Base-by-base conservation (phyloP, 2,329 filamentous ascomycete species). In the Botrytis hyacinthi region DNA sequence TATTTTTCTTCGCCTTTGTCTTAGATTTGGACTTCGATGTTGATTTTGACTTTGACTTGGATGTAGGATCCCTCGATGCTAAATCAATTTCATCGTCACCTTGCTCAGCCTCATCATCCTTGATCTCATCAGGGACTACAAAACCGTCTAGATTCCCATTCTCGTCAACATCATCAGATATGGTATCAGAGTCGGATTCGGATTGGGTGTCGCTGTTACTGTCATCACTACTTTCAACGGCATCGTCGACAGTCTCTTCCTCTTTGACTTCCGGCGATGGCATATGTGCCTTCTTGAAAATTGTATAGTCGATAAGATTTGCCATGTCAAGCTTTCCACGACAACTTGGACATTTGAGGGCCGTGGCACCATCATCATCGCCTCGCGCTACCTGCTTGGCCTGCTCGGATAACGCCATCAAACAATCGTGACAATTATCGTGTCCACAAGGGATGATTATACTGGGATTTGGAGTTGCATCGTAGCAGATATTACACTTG, bases 401-500 rank as follows among this genome's bases (percentile, higher is more conserved):
- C 60, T 83, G 89, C 75, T 93, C 92, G 0, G 86, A 86, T 65
- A 97, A 86, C 72, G 87, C 89, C 9, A 89, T 86, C 75, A 96
- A 90, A 80, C 94, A 97, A 75, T 94, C 91, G 1, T 87, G 84
- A 81, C 94, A 97, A 37, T 90, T 90, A 74, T 91, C 89, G 79
- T 97, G 94, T 2, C 94, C 94, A 79, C 94, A 97, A 1, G 93
- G 93, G 70, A 93, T 86, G 81, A 95, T 91, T 76, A 97, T 93
- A 4, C 88, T 88, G 0, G 93, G 92, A 75, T 95, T 94, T 22
- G 87, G 85, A 10, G 91, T 89, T 3, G 86, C 90, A 78, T 97
- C 94, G 74, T 92, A 91, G 81, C 94, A 97, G 32, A 96, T 90
- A 0, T 93, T 93, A 79, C 94, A 97, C 80, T 95, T 14, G n/a